These are phyloP conservation scores for Dothideomycetes sp. DNA, from an alignment of 2,329 filamentous ascomycete species.

Conservation along the genomic window DNA sequence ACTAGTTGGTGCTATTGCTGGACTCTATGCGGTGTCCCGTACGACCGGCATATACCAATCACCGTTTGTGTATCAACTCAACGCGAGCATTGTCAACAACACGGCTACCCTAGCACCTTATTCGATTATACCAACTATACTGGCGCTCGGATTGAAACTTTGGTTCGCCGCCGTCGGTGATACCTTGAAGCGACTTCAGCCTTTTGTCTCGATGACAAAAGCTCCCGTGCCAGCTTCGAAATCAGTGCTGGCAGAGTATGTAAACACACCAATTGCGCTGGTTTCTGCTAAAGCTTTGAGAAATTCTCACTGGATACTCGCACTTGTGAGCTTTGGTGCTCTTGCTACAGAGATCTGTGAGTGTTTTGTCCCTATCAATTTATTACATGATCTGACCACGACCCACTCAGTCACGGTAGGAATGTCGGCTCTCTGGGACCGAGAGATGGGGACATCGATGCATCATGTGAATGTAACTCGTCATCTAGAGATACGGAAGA, in stretches of 20 bases:
- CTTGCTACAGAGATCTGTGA: not conserved
- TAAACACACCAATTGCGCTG: not conserved
- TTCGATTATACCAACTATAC: not conserved
- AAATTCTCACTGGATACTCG: slow-evolving; percentile 1
- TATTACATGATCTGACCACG: too few species aligned
- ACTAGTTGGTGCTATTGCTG: not conserved
- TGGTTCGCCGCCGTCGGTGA: not conserved
- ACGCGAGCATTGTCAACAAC: not conserved
- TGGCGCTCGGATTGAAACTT: not conserved
- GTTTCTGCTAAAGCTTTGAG: not conserved
- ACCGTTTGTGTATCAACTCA: not conserved
- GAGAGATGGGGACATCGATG: not conserved
- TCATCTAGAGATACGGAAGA: not conserved
- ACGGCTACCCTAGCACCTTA: not conserved
- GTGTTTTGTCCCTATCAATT: not conserved
- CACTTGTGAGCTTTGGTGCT: not conserved
- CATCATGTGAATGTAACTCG: not conserved
- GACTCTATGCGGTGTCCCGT: not conserved
- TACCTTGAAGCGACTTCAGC: not conserved
- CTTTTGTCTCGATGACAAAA: not conserved
- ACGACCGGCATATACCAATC: not conserved
- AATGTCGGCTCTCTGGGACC: slow-evolving; percentile 5
- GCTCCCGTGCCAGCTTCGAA: not conserved
- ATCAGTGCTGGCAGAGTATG: not conserved
- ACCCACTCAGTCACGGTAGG: not conserved